Conservation (phyloP, 1,139 yeast genomes). For the Yamadazyma dendronema region DNA sequence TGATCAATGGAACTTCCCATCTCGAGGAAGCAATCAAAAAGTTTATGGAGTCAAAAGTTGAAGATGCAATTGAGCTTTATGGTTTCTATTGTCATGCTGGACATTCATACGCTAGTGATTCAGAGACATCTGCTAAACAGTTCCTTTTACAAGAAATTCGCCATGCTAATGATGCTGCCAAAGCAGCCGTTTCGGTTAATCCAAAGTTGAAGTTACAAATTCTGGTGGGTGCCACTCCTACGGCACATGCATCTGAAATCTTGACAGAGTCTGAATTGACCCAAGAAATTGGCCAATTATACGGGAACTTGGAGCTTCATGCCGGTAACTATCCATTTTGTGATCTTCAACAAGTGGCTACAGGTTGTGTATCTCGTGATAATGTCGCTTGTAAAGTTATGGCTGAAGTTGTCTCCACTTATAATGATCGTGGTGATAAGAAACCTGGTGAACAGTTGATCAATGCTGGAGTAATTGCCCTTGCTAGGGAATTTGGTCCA, state of each 20-base stretch:
- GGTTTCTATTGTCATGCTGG: slow-evolving; percentile 85
- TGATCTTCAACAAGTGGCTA: slow-evolving; percentile 73
- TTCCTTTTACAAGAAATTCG: slow-evolving; percentile 53
- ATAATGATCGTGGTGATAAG: slow-evolving; percentile 48
- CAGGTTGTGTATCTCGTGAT: slow-evolving; percentile 50
- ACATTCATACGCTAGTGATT: slow-evolving; percentile 58
- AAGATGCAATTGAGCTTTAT: slow-evolving; percentile 40
- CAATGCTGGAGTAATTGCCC: slow-evolving; percentile 71
- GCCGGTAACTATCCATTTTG: slow-evolving; percentile 78
- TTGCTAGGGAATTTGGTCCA: slow-evolving; percentile 62
- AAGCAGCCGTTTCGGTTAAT: slow-evolving; percentile 21
- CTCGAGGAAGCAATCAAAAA: slow-evolving; percentile 29
- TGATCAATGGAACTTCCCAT: slow-evolving; percentile 29
- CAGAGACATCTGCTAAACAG: slow-evolving; percentile 46
- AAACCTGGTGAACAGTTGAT: slow-evolving; percentile 60
- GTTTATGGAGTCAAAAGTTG: slow-evolving; percentile 19
- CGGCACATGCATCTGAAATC: slow-evolving; percentile 60
- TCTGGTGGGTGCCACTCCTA: slow-evolving; percentile 82
- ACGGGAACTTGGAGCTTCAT: slow-evolving; percentile 63
- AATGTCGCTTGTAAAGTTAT: slow-evolving; percentile 57
- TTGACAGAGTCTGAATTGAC: slow-evolving; percentile 22
- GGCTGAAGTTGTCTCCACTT: slow-evolving; percentile 64
- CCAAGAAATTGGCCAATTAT: slow-evolving; percentile 25
- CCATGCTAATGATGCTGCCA: slow-evolving; percentile 57
- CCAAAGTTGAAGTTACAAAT: slow-evolving; percentile 33